Evolutionary conservation across 108 stramenopile species (phyloP).

Genomic region (Cyclotella baltica): DNA sequence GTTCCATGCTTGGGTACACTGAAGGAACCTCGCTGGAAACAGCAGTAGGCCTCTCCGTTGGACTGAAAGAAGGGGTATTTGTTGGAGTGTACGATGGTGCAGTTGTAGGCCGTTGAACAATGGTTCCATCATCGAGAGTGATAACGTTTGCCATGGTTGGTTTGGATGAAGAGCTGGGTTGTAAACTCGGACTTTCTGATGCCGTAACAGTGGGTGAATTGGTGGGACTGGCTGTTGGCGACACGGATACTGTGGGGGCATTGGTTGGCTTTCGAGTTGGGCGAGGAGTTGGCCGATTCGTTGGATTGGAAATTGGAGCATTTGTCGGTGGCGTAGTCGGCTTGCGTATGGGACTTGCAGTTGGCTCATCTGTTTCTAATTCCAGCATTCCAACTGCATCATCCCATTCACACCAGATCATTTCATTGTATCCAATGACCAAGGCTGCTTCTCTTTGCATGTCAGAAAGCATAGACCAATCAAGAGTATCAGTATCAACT

Average conservation of each 20-base stretch:
- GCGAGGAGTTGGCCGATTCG: too few relatives aligned
- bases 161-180: background rate
- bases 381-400: background rate
- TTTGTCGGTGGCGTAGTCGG: too few relatives aligned
- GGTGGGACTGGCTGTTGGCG: background rate
- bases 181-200: background rate
- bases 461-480: slow-evolving; percentile 45
- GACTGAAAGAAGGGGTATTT: too few relatives aligned
- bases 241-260: background rate
- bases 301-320: too few relatives aligned
- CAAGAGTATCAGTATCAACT: background rate
- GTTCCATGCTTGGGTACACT: too few relatives aligned
- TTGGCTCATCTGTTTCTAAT: background rate
- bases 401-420: slow-evolving; percentile 37
- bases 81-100: background rate
- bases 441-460: slow-evolving; percentile 44
- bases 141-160: background rate
- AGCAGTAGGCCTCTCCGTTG: too few relatives aligned
- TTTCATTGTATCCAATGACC: slow-evolving; percentile 14
- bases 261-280: background rate
- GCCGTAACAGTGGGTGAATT: background rate
- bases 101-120: background rate
- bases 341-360: background rate
- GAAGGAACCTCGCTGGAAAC: too few relatives aligned
- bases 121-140: background rate